Conservation (phyloP, 2,329 filamentous ascomycete species). For the Colletotrichum sp. region DNA sequence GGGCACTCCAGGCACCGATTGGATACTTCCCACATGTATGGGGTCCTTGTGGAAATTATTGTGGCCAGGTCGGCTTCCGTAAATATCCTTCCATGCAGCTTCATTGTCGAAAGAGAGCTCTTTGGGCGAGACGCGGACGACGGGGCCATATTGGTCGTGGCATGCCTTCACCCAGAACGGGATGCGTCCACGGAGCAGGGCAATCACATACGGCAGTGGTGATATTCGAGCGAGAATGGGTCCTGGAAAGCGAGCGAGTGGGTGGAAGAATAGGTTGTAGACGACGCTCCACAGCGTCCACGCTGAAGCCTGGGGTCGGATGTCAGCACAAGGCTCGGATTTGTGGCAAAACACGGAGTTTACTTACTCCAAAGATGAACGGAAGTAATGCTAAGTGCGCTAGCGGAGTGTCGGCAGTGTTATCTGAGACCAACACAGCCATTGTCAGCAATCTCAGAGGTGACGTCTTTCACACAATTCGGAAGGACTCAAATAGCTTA, state of each 20-base stretch:
- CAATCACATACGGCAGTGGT: conserved; percentile 12
- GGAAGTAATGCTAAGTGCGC: rapidly evolving
- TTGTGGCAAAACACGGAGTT: not conserved
- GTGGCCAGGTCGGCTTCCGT: conserved; percentile 15
- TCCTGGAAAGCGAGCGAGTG: not conserved
- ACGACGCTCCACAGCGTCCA: not conserved
- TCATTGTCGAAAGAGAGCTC: conserved; percentile 9
- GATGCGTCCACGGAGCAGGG: conserved; percentile 24
- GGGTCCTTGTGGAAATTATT: conserved; percentile 32
- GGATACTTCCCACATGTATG: conserved; percentile 31
- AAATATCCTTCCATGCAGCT: conserved; percentile 8
- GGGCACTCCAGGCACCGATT: conserved; percentile 1
- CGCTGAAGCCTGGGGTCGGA: not conserved
- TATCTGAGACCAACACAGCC: not conserved
- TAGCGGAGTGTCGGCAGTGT: not conserved
- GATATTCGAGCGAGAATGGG: not conserved
- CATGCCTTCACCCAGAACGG: conserved; percentile 27
- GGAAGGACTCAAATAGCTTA: no score
- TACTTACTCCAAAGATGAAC: not conserved
- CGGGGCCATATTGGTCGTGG: conserved; percentile 24
- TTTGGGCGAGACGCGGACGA: conserved; percentile 12
- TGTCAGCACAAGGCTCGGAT: not conserved
- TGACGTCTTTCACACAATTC: not conserved
- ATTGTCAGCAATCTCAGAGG: not conserved
- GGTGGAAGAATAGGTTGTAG: not conserved